Evolutionary conservation across 192 early-diverging fungal genomes (phyloP).

Genomic region (Linnemannia exigua): DNA sequence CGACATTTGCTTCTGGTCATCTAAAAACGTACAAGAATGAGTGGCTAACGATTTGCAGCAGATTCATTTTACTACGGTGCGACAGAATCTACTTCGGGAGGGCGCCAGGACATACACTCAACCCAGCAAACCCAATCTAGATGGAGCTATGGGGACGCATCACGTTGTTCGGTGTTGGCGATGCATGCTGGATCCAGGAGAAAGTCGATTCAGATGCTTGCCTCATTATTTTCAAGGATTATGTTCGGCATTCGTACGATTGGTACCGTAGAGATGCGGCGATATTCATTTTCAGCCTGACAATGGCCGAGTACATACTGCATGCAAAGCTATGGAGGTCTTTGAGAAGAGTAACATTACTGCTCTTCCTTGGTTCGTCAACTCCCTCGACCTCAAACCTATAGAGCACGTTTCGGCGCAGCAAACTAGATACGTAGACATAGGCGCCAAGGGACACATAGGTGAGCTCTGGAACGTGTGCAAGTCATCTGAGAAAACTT

Average conservation of each 20-base stretch:
- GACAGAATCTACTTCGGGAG: no score
- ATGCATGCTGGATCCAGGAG: not conserved
- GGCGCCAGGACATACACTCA: no score
- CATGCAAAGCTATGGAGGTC: not conserved
- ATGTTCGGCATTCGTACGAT: conserved; percentile 3
- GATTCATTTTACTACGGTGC: no score
- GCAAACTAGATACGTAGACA: not conserved
- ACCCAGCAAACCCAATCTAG: no score
- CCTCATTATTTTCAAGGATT: conserved; percentile 4
- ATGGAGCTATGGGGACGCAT: no score
- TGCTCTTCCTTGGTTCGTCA: conserved; percentile 13
- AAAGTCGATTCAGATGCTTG: conserved; percentile 16
- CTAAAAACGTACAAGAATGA: no score
- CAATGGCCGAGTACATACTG: conserved; percentile 18
- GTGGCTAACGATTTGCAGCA: no score
- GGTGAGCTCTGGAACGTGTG: no score
- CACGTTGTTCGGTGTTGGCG: not conserved
- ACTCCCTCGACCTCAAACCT: conserved; percentile 15
- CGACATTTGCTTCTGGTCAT: no score
- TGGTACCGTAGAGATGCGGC: conserved; percentile 3
- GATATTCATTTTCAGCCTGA: conserved; percentile 31
- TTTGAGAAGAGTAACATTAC: not conserved
- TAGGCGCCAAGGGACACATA: not conserved
- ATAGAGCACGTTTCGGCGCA: conserved; percentile 20
- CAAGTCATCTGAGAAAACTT: no score